A percentile compares a stretch with the other conserved stretches of the same genome.
These are phyloP conservation scores for Aspergillus awamori DNA, from an alignment of 2,329 filamentous ascomycete species.

Conservation along the genomic window DNA sequence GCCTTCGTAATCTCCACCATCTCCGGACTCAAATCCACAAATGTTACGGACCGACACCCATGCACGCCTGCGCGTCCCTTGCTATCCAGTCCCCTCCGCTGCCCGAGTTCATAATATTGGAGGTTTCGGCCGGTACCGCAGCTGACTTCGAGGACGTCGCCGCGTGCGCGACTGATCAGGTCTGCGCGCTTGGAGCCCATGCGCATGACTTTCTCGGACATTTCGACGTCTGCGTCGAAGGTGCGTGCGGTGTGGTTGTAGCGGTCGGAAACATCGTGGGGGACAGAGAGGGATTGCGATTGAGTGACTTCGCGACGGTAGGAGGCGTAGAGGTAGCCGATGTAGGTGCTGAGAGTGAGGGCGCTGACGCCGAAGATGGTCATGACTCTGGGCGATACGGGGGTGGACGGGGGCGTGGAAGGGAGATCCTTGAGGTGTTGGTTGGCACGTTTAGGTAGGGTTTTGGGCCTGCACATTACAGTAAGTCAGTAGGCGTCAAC, in stretches of 20 bases:
- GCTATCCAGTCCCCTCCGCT: constrained; percentile 35
- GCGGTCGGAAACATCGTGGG: constrained; percentile 50
- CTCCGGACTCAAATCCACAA: constrained; percentile 52
- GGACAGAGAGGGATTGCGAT: constrained; percentile 36
- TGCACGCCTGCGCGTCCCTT: constrained; percentile 33
- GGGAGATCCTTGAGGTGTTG: constrained; percentile 29
- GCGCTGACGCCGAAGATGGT: constrained; percentile 43
- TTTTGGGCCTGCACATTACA: constrained; percentile 14
- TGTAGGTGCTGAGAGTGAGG: constrained; percentile 48
- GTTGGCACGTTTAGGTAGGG: constrained; percentile 29
- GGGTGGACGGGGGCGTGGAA: constrained; percentile 11
- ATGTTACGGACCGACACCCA: constrained; percentile 47
- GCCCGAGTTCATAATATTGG: constrained; percentile 48
- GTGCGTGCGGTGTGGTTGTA: constrained; percentile 48
- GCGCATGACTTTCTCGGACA: constrained; percentile 48
- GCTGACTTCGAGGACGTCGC: constrained; percentile 54
- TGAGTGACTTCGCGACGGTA: constrained; percentile 42
- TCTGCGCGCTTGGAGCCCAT: constrained; percentile 45
- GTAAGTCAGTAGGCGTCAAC: constrained; percentile 8
- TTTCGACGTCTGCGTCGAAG: constrained; percentile 51
- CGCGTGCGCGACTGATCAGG: constrained; percentile 46
- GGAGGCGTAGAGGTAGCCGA: constrained; percentile 47
- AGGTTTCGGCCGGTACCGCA: constrained; percentile 55
- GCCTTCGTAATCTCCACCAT: constrained; percentile 51
- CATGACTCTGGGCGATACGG: constrained; percentile 38